A percentile compares a stretch with the other conserved stretches of the same genome.
Conservation (phyloP, 2,329 filamentous ascomycete genomes). For the Ceratocystis cacaofunesta region DNA sequence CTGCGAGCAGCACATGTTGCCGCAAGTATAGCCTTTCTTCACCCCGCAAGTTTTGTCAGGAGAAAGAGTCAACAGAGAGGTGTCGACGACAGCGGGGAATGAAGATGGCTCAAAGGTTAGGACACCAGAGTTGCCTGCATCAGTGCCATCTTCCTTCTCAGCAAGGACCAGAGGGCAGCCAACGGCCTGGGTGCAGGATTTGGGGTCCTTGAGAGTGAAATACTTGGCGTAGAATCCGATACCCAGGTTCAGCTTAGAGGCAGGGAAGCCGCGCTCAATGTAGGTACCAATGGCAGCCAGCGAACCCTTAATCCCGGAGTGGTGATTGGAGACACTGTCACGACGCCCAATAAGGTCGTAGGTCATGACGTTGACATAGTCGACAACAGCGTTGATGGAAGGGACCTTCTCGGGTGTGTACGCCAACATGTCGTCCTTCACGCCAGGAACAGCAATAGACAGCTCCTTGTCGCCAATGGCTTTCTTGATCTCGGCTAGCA, state of each 20-base stretch:
- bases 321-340: slow-evolving; percentile 47
- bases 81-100: background rate
- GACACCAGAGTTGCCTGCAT: background rate
- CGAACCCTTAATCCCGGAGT: slow-evolving; percentile 45
- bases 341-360: slow-evolving; percentile 60
- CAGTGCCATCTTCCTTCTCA: slow-evolving; percentile 21
- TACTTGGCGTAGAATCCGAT: slow-evolving; percentile 55
- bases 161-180: slow-evolving; percentile 42
- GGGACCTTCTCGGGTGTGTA: slow-evolving; percentile 45
- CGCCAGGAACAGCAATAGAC: slow-evolving; percentile 53
- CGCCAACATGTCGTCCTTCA: slow-evolving; percentile 50
- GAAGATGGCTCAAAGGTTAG: background rate
- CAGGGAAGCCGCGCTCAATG: slow-evolving; percentile 36
- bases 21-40: no score
- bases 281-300: slow-evolving; percentile 43
- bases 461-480: slow-evolving; percentile 39
- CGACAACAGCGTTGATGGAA: slow-evolving; percentile 42
- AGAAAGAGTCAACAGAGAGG: background rate
- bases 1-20: no score
- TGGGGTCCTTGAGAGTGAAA: slow-evolving; percentile 34
- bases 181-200: slow-evolving; percentile 30
- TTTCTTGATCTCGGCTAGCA: no score
- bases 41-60: no score
- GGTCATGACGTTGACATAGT: slow-evolving; percentile 54
- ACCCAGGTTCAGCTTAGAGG: slow-evolving; percentile 43